Base-by-base conservation (phyloP, 768 basidiomycete species). In the Mycena galopus region DNA sequence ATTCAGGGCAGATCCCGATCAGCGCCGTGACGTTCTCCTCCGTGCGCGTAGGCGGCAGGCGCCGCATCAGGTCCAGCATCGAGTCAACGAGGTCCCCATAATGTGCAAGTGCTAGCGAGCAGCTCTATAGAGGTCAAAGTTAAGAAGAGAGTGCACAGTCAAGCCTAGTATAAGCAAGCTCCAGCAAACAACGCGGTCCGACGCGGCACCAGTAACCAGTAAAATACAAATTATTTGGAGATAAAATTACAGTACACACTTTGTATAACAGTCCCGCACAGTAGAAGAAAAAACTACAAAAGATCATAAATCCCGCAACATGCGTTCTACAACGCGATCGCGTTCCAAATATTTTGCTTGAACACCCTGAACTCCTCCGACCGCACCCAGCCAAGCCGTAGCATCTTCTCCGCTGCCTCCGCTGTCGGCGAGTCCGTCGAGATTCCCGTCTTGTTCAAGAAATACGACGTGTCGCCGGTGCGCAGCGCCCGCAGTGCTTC, bases 1-100 rank as follows among this genome's bases (percentile, higher is more conserved):
- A 93, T 79, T 98, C 97, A 33, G 97, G 97, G 71, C 92, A 93
- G 79, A 98, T 92, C 57, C 86, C 85, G 70, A 94, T 91, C 32
- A 99, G 91, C 30, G 91, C 87, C 57, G 90, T 86, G 74, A 99
- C 91, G 83, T 97, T 99, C 80, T 94, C 90, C 79, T 96, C 93
- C 56, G 96, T 93, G 23, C 91, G 86, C 10, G 92, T 94, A 4
- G 98, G 97, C 10, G 98, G 98, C n/a, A 99, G 89, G 19, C 98
- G 93, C 65, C 98, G 91, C 89, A 97, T 94, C 58, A 98, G 90
- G 84, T 99, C 97, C 47, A 99, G 92, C 92, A 97, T 96, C 66
- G 95, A 93, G 78, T 96, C 95, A 57, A 96, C 89, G 70, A 93
- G 86, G 82, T 96, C 95, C 58, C 86, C 93, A 93, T 93, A 75